These are phyloP conservation scores for Westerdykella sp. DNA, from an alignment of 2,329 filamentous ascomycete species.

Conservation along the genomic window DNA sequence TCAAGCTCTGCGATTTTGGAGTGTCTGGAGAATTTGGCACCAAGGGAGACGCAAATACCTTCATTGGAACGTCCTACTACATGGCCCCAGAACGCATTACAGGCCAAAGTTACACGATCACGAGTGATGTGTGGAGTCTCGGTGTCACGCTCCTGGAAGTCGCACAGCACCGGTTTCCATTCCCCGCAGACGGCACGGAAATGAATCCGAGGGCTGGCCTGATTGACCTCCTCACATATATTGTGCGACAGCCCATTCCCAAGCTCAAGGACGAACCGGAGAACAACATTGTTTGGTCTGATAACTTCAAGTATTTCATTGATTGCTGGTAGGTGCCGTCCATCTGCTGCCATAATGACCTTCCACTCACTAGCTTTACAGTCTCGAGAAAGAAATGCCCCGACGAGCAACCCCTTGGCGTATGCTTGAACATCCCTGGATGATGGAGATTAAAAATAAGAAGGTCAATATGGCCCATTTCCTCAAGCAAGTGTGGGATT, in stretches of 20 bases:
- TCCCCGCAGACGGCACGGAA: constrained; percentile 92
- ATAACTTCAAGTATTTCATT: constrained; percentile 98
- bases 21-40: constrained; percentile 97
- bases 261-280: constrained; percentile 92
- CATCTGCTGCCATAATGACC: background rate
- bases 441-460: constrained; percentile 91
- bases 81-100: constrained; percentile 99
- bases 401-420: constrained; percentile 92
- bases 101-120: constrained; percentile 96
- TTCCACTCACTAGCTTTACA: constrained; percentile 39
- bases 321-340: constrained; percentile 80
- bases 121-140: constrained; percentile 95
- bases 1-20: constrained; percentile 97
- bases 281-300: constrained; percentile 86
- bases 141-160: constrained; percentile 97
- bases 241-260: constrained; percentile 90
- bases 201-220: constrained; percentile 88
- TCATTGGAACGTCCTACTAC: constrained; percentile 98
- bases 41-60: constrained; percentile 97
- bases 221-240: constrained; percentile 94
- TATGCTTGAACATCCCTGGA: constrained; percentile 99
- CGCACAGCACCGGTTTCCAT: constrained; percentile 97
- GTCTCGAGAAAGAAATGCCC: constrained; percentile 85
- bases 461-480: constrained; percentile 97
- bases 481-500: constrained; percentile 92